A percentile compares a stretch with the other conserved stretches of the same genome.
These are phyloP conservation scores for Jasminum sambac DNA, from an alignment of 257 asterid species.

Conservation along the genomic window DNA sequence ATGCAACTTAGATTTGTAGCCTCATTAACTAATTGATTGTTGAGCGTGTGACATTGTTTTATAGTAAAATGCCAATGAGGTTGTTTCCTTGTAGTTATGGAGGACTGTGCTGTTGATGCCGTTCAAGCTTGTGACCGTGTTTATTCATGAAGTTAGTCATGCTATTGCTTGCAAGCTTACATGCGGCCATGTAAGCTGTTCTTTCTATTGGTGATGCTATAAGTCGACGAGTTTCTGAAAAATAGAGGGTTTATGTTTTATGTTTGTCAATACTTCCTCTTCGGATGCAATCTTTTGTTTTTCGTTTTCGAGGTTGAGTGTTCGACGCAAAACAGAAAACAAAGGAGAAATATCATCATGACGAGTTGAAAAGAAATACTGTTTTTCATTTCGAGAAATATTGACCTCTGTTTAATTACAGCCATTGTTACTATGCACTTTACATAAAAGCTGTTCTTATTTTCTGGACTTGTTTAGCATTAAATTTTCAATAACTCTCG, in stretches of 20 bases:
- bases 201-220: slow-evolving; percentile 1
- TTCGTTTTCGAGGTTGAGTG: no score
- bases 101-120: slow-evolving; percentile 90
- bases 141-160: slow-evolving; percentile 97
- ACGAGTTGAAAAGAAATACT: no score
- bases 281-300: no score
- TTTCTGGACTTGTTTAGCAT: not conserved
- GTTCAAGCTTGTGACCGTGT: slow-evolving; percentile 93
- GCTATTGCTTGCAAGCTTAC: slow-evolving; percentile 96
- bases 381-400: no score
- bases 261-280: not conserved
- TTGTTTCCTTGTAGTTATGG: slow-evolving; percentile 55
- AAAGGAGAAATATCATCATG: no score
- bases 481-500: not conserved
- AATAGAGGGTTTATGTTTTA: not conserved
- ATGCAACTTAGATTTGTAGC: no score
- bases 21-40: not conserved
- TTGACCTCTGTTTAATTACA: no score
- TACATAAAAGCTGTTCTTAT: no score
- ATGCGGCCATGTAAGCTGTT: slow-evolving; percentile 76
- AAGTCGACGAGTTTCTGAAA: not conserved
- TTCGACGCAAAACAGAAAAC: no score
- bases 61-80: not conserved
- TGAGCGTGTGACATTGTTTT: not conserved
- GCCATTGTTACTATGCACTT: no score